Percentiles rank a stretch among this genome's conserved stretches.
Evolutionary conservation across 257 asterid species (phyloP).

Genomic region (Solanum rostratum): DNA sequence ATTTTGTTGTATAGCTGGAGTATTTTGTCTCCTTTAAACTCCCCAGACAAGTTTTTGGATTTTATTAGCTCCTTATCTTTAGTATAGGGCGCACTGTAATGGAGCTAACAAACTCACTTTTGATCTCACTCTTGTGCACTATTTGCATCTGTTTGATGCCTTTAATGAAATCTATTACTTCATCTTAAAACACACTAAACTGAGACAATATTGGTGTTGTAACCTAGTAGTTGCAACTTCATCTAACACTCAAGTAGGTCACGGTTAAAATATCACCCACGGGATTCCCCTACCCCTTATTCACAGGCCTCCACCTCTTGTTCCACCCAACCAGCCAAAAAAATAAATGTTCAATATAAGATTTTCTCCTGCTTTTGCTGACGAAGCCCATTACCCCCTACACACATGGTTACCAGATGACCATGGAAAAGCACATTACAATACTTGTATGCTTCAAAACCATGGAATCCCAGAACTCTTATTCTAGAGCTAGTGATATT

Average conservation of each 20-base stretch:
- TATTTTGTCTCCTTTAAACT: background rate
- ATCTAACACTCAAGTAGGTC: background rate
- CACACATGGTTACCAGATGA: background rate
- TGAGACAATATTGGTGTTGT: background rate
- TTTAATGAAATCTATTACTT: background rate
- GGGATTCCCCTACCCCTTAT: background rate
- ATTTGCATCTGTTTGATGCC: background rate
- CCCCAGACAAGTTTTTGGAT: background rate
- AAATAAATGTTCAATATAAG: background rate
- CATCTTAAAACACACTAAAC: background rate
- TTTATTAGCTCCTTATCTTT: background rate
- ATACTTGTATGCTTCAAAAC: background rate
- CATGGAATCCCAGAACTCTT: background rate
- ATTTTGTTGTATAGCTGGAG: background rate
- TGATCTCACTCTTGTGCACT: background rate
- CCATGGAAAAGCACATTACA: background rate
- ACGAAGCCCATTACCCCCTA: background rate
- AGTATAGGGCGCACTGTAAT: background rate
- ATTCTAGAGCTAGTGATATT: background rate
- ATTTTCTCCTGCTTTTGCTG: background rate
- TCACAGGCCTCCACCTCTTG: background rate
- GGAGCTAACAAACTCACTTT: background rate
- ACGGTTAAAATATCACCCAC: background rate
- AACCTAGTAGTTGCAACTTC: background rate
- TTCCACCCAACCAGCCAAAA: background rate